Evolutionary conservation across 257 asterid species (phyloP).

Genomic region (Scutellaria galericulata): DNA sequence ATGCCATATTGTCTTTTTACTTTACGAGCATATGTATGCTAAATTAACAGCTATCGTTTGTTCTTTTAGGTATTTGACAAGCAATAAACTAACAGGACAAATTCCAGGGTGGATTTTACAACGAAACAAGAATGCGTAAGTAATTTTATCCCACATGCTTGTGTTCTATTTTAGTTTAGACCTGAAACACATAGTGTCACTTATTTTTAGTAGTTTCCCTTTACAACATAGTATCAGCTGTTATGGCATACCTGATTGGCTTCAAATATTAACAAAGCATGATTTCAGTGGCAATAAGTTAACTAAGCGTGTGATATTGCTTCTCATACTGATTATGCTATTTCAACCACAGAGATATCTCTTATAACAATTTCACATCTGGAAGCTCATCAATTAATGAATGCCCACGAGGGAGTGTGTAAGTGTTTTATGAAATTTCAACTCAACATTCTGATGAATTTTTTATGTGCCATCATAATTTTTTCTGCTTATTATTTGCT

Average conservation of each 20-base stretch:
- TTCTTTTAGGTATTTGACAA: constrained; percentile 66
- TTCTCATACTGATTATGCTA: constrained; percentile 29
- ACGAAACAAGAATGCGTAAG: constrained; percentile 80
- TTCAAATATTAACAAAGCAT: no score
- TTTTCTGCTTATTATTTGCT: constrained; percentile 31
- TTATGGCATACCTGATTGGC: no score
- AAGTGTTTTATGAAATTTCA: constrained; percentile 42
- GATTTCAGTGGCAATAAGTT: no score
- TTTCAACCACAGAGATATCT: constrained; percentile 68
- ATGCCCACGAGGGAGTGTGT: constrained; percentile 83
- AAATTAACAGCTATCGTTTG: constrained; percentile 16
- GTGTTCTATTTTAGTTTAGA: background rate
- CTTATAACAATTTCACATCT: constrained; percentile 74
- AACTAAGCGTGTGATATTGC: background rate
- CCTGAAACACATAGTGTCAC: background rate
- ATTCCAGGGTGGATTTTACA: constrained; percentile 67
- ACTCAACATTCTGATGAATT: background rate
- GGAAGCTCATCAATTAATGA: constrained; percentile 52
- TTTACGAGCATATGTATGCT: constrained; percentile 17
- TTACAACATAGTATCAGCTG: no score
- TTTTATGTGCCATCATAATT: constrained; percentile 19
- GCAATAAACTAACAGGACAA: constrained; percentile 72
- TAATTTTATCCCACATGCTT: constrained; percentile 25
- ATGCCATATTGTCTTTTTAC: background rate
- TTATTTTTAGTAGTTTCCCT: background rate